Evolutionary conservation across 148 eudicot species (phyloP).

Genomic region (Heliamphora exappendiculata): DNA sequence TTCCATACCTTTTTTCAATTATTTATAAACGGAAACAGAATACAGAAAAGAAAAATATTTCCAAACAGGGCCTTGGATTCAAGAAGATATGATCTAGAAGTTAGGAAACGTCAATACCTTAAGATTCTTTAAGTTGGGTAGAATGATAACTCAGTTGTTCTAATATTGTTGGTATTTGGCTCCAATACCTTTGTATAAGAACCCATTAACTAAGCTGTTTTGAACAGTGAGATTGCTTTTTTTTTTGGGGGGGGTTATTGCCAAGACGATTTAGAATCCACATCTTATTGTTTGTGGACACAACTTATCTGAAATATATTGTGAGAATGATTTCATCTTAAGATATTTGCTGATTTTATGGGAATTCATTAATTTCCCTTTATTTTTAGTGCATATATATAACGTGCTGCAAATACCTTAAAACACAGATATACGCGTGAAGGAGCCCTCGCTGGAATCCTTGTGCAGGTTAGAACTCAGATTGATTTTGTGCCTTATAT

Average conservation of each 20-base stretch:
- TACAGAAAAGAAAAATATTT: too few species aligned
- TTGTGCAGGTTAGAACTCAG: slow-evolving; percentile 61
- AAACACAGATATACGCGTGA: slow-evolving; percentile 80
- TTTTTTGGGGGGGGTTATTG: background rate
- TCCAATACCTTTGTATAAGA: background rate
- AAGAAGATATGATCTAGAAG: background rate
- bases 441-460: slow-evolving; percentile 88
- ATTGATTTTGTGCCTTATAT: background rate
- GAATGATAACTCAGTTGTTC: background rate
- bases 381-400: background rate
- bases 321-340: background rate
- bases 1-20: too few species aligned
- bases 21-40: too few species aligned
- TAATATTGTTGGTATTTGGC: background rate
- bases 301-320: background rate
- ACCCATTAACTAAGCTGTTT: background rate
- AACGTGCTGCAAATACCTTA: background rate
- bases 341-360: background rate
- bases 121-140: background rate
- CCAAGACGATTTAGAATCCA: background rate
- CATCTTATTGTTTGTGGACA: background rate
- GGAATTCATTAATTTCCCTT: background rate
- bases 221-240: background rate
- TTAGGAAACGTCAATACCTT: background rate
- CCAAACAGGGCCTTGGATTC: too few species aligned